Conservation (phyloP, 495 filamentous ascomycete genomes). For the Letharia lupina region DNA sequence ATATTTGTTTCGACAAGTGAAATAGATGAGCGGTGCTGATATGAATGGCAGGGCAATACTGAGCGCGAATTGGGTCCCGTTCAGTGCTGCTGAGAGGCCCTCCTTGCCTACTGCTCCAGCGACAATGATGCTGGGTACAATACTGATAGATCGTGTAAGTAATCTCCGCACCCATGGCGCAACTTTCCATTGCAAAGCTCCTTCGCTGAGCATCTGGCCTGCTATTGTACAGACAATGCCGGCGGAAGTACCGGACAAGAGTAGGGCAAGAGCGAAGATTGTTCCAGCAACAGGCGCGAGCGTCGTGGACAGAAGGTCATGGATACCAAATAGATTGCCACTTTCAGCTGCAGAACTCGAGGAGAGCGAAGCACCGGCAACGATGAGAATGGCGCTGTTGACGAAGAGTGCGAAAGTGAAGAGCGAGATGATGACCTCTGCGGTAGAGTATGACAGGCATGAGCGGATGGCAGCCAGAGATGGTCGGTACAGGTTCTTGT, state of each 20-base stretch:
- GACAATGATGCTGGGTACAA: slow-evolving; percentile 74
- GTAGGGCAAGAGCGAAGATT: slow-evolving; percentile 67
- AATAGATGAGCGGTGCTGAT: slow-evolving; percentile 75
- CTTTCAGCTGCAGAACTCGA: slow-evolving; percentile 43
- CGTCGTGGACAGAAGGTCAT: slow-evolving; percentile 59
- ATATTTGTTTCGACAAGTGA: slow-evolving; percentile 71
- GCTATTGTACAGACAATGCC: slow-evolving; percentile 80
- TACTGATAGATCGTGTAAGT: slow-evolving; percentile 62
- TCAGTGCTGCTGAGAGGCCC: slow-evolving; percentile 65
- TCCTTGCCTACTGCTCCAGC: slow-evolving; percentile 65
- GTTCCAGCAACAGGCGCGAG: slow-evolving; percentile 66
- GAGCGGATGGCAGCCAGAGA: slow-evolving; percentile 67
- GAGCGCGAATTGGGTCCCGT: slow-evolving; percentile 69
- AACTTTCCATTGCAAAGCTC: slow-evolving; percentile 62
- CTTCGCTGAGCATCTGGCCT: slow-evolving; percentile 76
- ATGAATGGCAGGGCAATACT: slow-evolving; percentile 77
- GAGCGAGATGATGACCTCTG: slow-evolving; percentile 66
- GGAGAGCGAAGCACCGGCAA: slow-evolving; percentile 72
- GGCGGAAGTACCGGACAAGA: slow-evolving; percentile 68
- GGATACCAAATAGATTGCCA: slow-evolving; percentile 76
- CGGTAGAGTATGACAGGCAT: slow-evolving; percentile 74
- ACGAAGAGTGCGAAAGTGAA: slow-evolving; percentile 92
- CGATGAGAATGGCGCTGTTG: slow-evolving; percentile 84
- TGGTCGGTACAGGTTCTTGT: slow-evolving; percentile 62
- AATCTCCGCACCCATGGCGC: slow-evolving; percentile 65